These are phyloP conservation scores for Teunomyces kruisii DNA, from an alignment of 805 yeast genomes.

Conservation along the genomic window DNA sequence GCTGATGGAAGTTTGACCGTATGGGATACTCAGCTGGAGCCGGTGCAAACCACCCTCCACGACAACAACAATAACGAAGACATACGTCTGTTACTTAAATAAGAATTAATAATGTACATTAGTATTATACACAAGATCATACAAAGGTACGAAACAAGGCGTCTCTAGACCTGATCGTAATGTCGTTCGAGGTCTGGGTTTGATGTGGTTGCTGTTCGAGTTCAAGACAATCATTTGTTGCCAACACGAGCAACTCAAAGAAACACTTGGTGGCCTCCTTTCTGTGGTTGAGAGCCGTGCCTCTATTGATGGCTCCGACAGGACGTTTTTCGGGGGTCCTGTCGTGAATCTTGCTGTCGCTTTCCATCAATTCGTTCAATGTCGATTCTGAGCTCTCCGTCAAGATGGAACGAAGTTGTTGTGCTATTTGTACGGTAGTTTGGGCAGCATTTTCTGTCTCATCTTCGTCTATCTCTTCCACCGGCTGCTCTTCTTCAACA, in stretches of 20 bases:
- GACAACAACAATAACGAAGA: constrained; percentile 6
- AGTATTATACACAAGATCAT: constrained; percentile 1
- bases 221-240: constrained; percentile 69
- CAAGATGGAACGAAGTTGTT: constrained; percentile 38
- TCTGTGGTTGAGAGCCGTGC: constrained; percentile 34
- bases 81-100: constrained; percentile 1
- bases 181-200: constrained; percentile 32
- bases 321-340: constrained; percentile 15
- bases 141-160: constrained; percentile 27
- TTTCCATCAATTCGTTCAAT: constrained; percentile 41
- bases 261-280: constrained; percentile 70
- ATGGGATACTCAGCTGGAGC: constrained; percentile 8
- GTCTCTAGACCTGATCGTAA: constrained; percentile 50
- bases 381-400: constrained; percentile 21
- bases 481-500: constrained; percentile 1
- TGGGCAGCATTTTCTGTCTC: constrained; percentile 37
- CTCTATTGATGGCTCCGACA: constrained; percentile 18
- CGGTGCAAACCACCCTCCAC: no score
- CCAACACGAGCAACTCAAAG: constrained; percentile 79
- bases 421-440: constrained; percentile 56
- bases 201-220: constrained; percentile 50
- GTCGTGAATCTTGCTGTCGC: constrained; percentile 25
- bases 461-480: constrained; percentile 17
- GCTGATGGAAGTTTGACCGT: constrained; percentile 16
- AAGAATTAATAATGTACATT: constrained; percentile 3